Evolutionary conservation across 441 rosid species (phyloP), one percentile per base, ranked within the genome.

Genomic region (Populus trichocarpa): DNA sequence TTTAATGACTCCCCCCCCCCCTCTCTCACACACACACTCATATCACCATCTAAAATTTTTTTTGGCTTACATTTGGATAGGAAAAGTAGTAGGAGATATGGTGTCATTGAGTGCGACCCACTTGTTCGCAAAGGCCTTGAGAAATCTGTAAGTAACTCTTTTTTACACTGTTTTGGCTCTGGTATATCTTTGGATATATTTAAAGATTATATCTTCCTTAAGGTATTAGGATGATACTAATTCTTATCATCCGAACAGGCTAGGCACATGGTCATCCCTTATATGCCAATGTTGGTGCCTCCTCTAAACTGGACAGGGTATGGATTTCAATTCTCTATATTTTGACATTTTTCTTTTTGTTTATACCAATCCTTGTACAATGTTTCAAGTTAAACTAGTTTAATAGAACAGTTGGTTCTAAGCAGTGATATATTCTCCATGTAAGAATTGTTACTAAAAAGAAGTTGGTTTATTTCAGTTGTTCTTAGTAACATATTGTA

Each of bases 281-380:
- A 96, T 81, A 89, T 96, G 96, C 99, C 99, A 66, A 96, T 96
- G 99, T 77, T 96, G 81, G 84, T 96, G 78, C 97, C 98, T 78
- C 98, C 99, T 22, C 30, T 79, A 84, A 90, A 94, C 80, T 96
- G 99, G 99, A 90, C 87, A 80, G 95, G 97, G 99, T 96, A 93
- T 78, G 89, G 20, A 9, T 46, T 82, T 53, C 22, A 67, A 68
- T 73, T 64, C 23, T 69, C 81, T 5, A 18, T 53, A 35, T 4
- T 8, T 80, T 30, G 32, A 3, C 32, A 4, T 77, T 72, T 59
- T 53, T 42, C 5, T 18, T 59, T 63, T 64, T 61, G 5, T 46
- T 30, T 67, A 23, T 69, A 74, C 2, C 26, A 65, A 36, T 74
- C 64, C 61, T 72, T 63, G 26, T 33, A 9, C 18, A 16, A 38